Base-by-base conservation (phyloP, 176 grass and related monocot species). In the Oryza meridionalis region DNA sequence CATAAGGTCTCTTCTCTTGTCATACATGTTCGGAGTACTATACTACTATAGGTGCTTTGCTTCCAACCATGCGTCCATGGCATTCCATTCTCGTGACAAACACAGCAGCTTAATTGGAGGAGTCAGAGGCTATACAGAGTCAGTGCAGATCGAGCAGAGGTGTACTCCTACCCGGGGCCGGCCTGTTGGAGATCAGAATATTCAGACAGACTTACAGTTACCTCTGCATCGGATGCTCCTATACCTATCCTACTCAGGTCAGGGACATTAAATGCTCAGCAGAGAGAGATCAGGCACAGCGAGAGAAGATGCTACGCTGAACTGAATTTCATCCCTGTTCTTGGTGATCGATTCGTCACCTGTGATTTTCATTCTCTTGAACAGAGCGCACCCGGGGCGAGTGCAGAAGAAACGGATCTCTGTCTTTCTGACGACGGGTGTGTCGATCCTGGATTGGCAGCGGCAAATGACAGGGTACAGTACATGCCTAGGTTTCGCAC, bases 331-430 rank as follows among this genome's bases (percentile, higher is more conserved):
- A 33, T 33, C 70, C 43, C 21, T 1, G 17, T 61, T 61, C 19
- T 61, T 61, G 58, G n/a, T 11, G 58, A 24, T 9, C 9, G 35
- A 7, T 62, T 62, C 9, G 21, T 62, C 21, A 13, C 21, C 69
- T 7, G 69, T 43, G 9, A 13, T 53, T 62, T 45, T 45, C 62
- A 46, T 75, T 69, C 77, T 76, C 62, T 58, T 19, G 85, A 45
- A 59, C 77, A 81, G 70, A 81, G 77, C 58, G 70, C 62, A 59
- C 69, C 61, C 69, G 32, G 1, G 32, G 1, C 21, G 31, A 14
- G 15, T n/a, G 44, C 85, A 62, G 17, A 44, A 75, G 78, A 87
- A 26, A 51, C 78, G 63, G 85, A 69, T 81, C 77, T 45, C 42
- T 75, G 70, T 32, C 45, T n/a, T n/a, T 37, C 29, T 21, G 75